Base-by-base conservation (phyloP, 208 protist species). In the Leishmania tarentolae region DNA sequence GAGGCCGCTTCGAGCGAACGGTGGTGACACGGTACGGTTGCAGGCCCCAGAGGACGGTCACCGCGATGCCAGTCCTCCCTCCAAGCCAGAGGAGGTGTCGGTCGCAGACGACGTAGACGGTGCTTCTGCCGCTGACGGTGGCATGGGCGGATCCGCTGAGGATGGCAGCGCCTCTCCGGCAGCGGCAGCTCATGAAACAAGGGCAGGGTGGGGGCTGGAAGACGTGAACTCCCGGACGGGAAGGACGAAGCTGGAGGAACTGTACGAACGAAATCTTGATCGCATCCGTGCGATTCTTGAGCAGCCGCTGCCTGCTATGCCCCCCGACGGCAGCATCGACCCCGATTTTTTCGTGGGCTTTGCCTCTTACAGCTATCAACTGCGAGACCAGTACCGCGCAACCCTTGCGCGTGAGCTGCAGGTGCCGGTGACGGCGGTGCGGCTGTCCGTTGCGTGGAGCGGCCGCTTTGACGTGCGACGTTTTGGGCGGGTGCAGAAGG, bases 311-410 rank as follows among this genome's bases (percentile, higher is more conserved):
- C 94, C 94, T 1, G 84, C 85, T 0, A 85, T 97, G 75, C 94
- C 94, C 3, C 82, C 74, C 28, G 93, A 96, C 78, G 94, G 94
- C 56, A 91, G 77, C 63, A 83, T 95, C 11, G 80, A 89, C 28
- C 94, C 94, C 2, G 91, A 97, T 78, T 89, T 97, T 61, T 89
- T 97, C 52, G 84, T 97, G 28, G 94, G 94, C 61, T 95, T 97
- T 72, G 85, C 88, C 17, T 91, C 93, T 82, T 97, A 97, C 85
- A 87, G 88, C 78, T 96, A 96, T 77, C 87, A 88, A 15, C 83
- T 93, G 65, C 90, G 94, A 11, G 93, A 97, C 80, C 86, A 93
- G 85, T 97, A 97, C 89, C 90, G 94, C 56, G 87, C 85, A 47
- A 76, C 93, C 28, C 63, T 97, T 24, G 94, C 93, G 40, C 79